A percentile compares a stretch with the other conserved stretches of the same genome.
Conservation (phyloP, 768 basidiomycete species). For the Cantharellus anzutake region DNA sequence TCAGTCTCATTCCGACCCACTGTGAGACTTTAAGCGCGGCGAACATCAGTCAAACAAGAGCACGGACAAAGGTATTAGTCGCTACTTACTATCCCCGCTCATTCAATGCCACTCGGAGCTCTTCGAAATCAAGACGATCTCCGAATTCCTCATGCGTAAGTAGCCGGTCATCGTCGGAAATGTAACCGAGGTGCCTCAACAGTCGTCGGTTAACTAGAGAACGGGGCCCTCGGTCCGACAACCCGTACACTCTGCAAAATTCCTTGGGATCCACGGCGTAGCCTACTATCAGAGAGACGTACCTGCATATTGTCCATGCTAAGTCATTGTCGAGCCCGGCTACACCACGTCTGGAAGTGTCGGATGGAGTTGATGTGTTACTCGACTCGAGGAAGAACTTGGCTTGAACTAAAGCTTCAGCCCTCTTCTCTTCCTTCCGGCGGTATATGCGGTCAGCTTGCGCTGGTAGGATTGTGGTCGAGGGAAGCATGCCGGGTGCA, state of each 20-base stretch:
- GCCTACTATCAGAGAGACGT: constrained; percentile 16
- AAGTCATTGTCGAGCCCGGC: constrained; percentile 19
- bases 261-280: constrained; percentile 11
- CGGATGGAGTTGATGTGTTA: constrained; percentile 12
- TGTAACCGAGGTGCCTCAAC: constrained; percentile 18
- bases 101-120: constrained; percentile 43
- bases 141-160: constrained; percentile 31
- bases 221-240: constrained; percentile 23
- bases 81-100: constrained; percentile 60
- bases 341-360: constrained; percentile 5
- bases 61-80: not conserved
- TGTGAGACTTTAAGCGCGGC: not conserved
- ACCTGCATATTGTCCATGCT: constrained; percentile 38
- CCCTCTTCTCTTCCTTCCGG: constrained; percentile 16
- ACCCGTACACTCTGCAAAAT: constrained; percentile 15
- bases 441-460: constrained; percentile 48
- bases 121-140: constrained; percentile 28
- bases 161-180: constrained; percentile 46
- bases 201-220: constrained; percentile 20
- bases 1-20: not conserved
- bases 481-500: constrained; percentile 68
- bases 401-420: constrained; percentile 4
- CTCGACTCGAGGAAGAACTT: not conserved
- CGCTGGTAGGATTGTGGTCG: constrained; percentile 68
- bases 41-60: not conserved